Percentiles rank a stretch among this genome's conserved stretches.
phyloP scores from a whole-genome alignment of 202 grass and related monocot species.

The Schoenoplectus tabernaemontani region DNA sequence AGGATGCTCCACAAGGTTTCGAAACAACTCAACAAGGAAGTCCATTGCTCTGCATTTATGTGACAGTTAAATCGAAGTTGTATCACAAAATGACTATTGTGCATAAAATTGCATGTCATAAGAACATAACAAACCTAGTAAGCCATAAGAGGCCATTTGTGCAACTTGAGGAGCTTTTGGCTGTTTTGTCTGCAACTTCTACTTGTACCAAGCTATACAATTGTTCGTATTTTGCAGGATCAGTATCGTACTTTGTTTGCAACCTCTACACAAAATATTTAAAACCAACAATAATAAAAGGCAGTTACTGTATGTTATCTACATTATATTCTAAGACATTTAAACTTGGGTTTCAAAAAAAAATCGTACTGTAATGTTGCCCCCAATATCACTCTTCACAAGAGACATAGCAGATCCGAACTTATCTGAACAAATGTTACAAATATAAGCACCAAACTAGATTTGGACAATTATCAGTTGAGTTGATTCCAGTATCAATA shows the following conservation, averaged over 20 bases:
- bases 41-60: constrained; percentile 56
- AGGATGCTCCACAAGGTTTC: constrained; percentile 58
- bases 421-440: constrained; percentile 36
- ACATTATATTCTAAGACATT: background rate
- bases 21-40: constrained; percentile 65
- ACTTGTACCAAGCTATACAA: constrained; percentile 65
- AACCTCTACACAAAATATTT: constrained; percentile 36
- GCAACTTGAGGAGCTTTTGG: constrained; percentile 73
- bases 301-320: background rate
- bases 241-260: constrained; percentile 57
- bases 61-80: constrained; percentile 10
- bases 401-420: constrained; percentile 76
- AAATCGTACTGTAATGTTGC: constrained; percentile 62
- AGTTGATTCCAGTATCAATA: background rate
- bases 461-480: background rate
- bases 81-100: background rate
- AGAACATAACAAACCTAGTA: constrained; percentile 44
- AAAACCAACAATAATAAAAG: background rate
- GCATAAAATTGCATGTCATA: constrained; percentile 8
- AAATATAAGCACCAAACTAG: background rate
- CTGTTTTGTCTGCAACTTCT: constrained; percentile 64
- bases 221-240: constrained; percentile 60
- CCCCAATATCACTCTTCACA: constrained; percentile 71
- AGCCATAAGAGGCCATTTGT: constrained; percentile 77
- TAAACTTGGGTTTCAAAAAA: background rate